Conservation (phyloP, 1,284 basidiomycete species). For the Boletellus dicymbophilus region DNA sequence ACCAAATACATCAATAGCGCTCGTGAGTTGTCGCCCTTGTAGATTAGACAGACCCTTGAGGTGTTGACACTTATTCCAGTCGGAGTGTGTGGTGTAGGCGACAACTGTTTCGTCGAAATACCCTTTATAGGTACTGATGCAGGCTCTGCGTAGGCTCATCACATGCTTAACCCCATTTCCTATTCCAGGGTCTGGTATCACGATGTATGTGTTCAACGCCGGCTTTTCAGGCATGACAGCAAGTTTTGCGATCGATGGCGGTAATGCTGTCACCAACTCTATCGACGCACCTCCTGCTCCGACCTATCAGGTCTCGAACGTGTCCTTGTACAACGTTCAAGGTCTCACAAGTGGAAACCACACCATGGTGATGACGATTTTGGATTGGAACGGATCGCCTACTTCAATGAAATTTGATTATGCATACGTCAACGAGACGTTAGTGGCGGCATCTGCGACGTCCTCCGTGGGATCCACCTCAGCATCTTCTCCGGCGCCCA, state of each 20-base stretch:
- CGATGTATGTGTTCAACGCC: constrained; percentile 28
- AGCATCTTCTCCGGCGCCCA: constrained; percentile 8
- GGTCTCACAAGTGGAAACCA: constrained; percentile 19
- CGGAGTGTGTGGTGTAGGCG: constrained; percentile 13
- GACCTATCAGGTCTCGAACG: constrained; percentile 22
- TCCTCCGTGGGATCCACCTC: constrained; percentile 6
- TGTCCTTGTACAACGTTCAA: constrained; percentile 19
- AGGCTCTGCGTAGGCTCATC: not conserved
- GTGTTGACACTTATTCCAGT: constrained; percentile 17
- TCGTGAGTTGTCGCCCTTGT: constrained; percentile 10
- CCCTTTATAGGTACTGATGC: constrained; percentile 26
- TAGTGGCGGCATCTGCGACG: constrained; percentile 8
- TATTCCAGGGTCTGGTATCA: constrained; percentile 24
- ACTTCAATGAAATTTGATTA: constrained; percentile 32
- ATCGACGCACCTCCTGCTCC: constrained; percentile 11
- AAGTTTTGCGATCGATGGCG: constrained; percentile 21
- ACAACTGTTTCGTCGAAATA: constrained; percentile 20
- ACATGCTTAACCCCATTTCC: not conserved
- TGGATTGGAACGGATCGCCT: constrained; percentile 18
- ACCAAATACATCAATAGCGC: constrained; percentile 11
- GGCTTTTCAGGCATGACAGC: constrained; percentile 22
- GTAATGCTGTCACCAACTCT: constrained; percentile 1
- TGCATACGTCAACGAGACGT: constrained; percentile 25
- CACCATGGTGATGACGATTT: constrained; percentile 23
- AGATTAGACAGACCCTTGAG: not conserved